Base-by-base conservation (phyloP, 1,284 basidiomycete species). In the Boletus mariae region DNA sequence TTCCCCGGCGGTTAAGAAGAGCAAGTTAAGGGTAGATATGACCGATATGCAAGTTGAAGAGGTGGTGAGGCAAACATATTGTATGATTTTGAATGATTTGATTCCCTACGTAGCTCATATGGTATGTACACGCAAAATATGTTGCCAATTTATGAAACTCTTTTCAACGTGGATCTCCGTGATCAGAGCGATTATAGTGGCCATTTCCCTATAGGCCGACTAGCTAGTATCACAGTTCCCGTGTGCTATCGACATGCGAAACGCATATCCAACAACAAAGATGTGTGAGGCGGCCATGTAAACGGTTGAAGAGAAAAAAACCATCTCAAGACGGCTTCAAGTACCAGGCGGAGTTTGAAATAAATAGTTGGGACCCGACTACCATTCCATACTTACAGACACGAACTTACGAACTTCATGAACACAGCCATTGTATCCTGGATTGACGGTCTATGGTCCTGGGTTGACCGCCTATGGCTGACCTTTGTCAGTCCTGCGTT, bases 71-170 rank as follows among this genome's bases (percentile, higher is more conserved):
- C 34, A 29, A 12, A 41, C 47, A 49, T 51, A 28, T 15, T 38
- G 25, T n/a, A 51, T 49, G 20, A 26, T 51, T 8, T 20, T 47
- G 29, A 31, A 20, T 31, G 37, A 25, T 44, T 43, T 10, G 29
- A 13, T 13, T 28, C 29, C 29, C 29, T 31, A 31, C 10, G 29
- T 31, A 12, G 29, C 9, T 29, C 8, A 29, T 26, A 26, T 26
- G 25, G 29, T 29, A 10, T 31, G 29, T 31, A 29, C 23, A 12
- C 7, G 11, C 23, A 25, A 25, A 15, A 42, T 42, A 28, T 87
- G 77, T 87, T 57, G 82, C 86, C 85, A 69, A 79, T 74, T 75
- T 83, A 88, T 88, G 86, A 89, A 89, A 88, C 86, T 85, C 85
- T 78, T 80, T 74, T 80, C 81, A 61, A 77, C 84, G 84, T 88